Base-by-base conservation (phyloP, 768 basidiomycete species). In the Strobilomyces echinocephalus region DNA sequence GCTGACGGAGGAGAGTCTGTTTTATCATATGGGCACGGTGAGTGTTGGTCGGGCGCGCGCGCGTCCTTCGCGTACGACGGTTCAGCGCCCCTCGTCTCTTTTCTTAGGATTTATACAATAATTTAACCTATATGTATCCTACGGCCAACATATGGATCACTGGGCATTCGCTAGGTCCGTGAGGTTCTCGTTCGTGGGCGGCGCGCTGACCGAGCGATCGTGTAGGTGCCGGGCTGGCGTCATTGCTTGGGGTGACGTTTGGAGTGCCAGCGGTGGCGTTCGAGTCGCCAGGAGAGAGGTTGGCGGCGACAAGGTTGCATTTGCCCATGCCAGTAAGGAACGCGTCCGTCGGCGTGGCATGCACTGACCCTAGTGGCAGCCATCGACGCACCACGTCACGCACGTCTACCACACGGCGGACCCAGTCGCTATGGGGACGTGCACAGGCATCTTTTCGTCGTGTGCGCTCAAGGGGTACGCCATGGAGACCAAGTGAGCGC, bases 401-500 rank as follows among this genome's bases (percentile, higher is more conserved):
- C 95, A 97, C 68, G 76, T 98, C 28, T 97, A 89, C 69, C 91
- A 97, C 64, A 95, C 87, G 20, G 95, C 94, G 26, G 95, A 98
- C 70, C 95, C 95, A 6, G 89, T 97, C 47, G 82, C 95, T 18
- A 91, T 91, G 85, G 89, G 89, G 34, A 85, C 83, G 8, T 93
- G 91, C 70, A 93, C 81, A 52, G 91, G 91, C 14, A 74, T 88
- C 2, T 63, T 89, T 1, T 93, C 88, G 1, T 81, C 84, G 1
- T 98, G 95, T 65, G 84, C 88, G 4, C 70, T 91, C 10, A 90
- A 79, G 20, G 95, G 95, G n/a, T 97, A 89, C 64, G 95, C 91
- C 3, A 77, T 94, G 78, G 91, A 93, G 69, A 79, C 85, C 36
- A 75, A 77, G 84, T 86, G 35, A 33, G 77, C 71, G 39, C 18